A percentile compares a stretch with the other conserved stretches of the same genome.
These are phyloP conservation scores for Ophiosphaerella korrae DNA, from an alignment of 2,329 filamentous ascomycete genomes.

Conservation along the genomic window DNA sequence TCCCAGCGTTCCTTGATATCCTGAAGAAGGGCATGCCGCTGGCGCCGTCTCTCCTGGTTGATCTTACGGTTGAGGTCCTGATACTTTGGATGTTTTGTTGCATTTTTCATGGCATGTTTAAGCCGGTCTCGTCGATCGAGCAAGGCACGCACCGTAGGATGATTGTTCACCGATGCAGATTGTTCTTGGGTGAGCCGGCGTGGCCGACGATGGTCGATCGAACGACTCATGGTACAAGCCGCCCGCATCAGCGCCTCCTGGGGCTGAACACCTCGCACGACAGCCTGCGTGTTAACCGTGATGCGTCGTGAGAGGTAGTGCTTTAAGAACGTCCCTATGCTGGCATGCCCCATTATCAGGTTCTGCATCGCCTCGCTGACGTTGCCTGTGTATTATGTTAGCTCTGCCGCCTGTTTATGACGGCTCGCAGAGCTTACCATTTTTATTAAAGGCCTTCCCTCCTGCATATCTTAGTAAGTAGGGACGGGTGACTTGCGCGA, in stretches of 20 bases:
- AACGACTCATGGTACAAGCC: conserved; percentile 26
- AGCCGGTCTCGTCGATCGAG: conserved; percentile 15
- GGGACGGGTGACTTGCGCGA: conserved; percentile 38
- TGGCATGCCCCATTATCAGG: conserved; percentile 36
- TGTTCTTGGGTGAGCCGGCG: conserved; percentile 16
- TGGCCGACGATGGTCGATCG: conserved; percentile 17
- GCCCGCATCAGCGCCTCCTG: conserved; percentile 15
- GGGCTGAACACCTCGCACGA: conserved; percentile 16
- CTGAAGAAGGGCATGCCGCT: conserved; percentile 2
- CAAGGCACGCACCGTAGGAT: conserved; percentile 13
- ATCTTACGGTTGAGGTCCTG: conserved; percentile 18
- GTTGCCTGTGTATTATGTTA: conserved; percentile 19
- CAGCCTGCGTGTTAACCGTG: conserved; percentile 19
- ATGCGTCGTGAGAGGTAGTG: conserved; percentile 20
- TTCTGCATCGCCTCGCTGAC: conserved; percentile 40
- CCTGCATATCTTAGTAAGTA: conserved; percentile 44
- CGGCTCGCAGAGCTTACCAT: conserved; percentile 32
- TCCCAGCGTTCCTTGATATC: conserved; percentile 7
- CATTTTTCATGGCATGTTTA: conserved; percentile 13
- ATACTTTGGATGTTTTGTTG: conserved; percentile 19
- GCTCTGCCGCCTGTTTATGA: background rate
- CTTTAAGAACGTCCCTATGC: conserved; percentile 16
- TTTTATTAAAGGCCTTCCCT: conserved; percentile 48
- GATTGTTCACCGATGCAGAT: conserved; percentile 18
- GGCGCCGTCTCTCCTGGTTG: conserved; percentile 13